These are phyloP conservation scores for Pulchroboletus neoregius DNA, from an alignment of 1,284 basidiomycete genomes.

Conservation along the genomic window DNA sequence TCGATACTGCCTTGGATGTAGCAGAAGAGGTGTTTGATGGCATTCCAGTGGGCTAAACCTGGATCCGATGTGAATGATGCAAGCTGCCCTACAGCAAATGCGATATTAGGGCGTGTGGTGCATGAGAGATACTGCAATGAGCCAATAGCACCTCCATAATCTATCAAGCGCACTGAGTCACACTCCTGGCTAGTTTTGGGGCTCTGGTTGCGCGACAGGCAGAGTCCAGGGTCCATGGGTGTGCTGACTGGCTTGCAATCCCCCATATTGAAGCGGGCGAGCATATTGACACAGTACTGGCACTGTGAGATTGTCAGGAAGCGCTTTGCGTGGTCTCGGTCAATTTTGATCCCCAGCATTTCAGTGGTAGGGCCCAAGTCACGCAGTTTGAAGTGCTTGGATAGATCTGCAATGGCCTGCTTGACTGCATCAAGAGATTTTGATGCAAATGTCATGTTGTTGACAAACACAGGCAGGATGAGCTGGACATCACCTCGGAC, in stretches of 20 bases:
- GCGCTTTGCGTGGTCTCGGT: not conserved
- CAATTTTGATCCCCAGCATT: conserved; percentile 38
- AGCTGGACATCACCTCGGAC: conserved; percentile 16
- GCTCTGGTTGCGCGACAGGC: not conserved
- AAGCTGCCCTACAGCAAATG: not conserved
- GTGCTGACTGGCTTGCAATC: not conserved
- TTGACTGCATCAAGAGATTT: conserved; percentile 11
- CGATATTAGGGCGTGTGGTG: not conserved
- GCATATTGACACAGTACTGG: not conserved
- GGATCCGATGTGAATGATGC: not conserved
- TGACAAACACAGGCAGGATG: conserved; percentile 10
- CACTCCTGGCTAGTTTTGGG: not conserved
- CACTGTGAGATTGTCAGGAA: not conserved
- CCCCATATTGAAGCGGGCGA: not conserved
- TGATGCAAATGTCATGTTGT: conserved; percentile 23
- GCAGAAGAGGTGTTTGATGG: not conserved
- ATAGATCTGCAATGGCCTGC: conserved; percentile 26
- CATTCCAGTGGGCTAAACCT: not conserved
- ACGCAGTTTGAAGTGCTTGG: conserved; percentile 33
- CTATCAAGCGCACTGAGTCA: not conserved
- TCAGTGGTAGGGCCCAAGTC: conserved; percentile 33
- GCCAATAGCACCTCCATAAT: too few relatives aligned
- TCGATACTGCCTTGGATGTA: not conserved
- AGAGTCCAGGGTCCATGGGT: not conserved
- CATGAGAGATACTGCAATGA: not conserved